Base-by-base conservation (phyloP, 2,329 filamentous ascomycete species). In the Aspergillus hiratsukae region DNA sequence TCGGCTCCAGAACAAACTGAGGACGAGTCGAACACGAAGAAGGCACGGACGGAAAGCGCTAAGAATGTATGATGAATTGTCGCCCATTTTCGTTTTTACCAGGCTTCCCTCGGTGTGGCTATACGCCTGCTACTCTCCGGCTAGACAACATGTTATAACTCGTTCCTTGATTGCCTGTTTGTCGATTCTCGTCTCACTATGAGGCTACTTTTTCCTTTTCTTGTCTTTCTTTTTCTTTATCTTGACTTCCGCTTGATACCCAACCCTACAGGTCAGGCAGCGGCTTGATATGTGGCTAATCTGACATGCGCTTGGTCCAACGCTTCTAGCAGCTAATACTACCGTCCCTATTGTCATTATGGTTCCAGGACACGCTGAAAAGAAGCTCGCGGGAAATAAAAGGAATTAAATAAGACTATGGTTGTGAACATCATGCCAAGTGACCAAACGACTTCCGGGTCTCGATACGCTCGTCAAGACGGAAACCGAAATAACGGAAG, bases 401-500 rank as follows among this genome's bases (percentile, higher is more conserved):
- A 43, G 17, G 9, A 7, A 21, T 21, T 19, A 23, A 43, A 43
- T 9, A 23, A 43, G 21, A 43, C 1, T 43, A 43, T 21, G 40
- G 17, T 21, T 23, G n/a, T 43, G 40, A 21, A 43, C n/a, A 17
- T 43, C 40, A 21, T 43, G 10, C 40, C 19, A 17, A 19, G 11
- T 25, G 10, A 10, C 21, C 10, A 46, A 23, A 37, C 11, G 14
- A 37, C 31, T 17, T 17, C 6, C 1, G 5, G 31, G 31, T 7
- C 14, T 37, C 48, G 25, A 8, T 53, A 9, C 51, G 11, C 31
- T 56, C n/a, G 48, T 37, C 27, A 55, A 57, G 54, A 60, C 8
- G 59, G 62, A 7, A 67, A 51, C 28, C 67, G 64, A 49, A 67
- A 66, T 41, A 66, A 57, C 19, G 66, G 58, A 40, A 65, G 58